A percentile compares a stretch with the other conserved stretches of the same genome.
phyloP scores from a whole-genome alignment of 2,329 filamentous ascomycete genomes.

The Grosmannia clavigera region DNA sequence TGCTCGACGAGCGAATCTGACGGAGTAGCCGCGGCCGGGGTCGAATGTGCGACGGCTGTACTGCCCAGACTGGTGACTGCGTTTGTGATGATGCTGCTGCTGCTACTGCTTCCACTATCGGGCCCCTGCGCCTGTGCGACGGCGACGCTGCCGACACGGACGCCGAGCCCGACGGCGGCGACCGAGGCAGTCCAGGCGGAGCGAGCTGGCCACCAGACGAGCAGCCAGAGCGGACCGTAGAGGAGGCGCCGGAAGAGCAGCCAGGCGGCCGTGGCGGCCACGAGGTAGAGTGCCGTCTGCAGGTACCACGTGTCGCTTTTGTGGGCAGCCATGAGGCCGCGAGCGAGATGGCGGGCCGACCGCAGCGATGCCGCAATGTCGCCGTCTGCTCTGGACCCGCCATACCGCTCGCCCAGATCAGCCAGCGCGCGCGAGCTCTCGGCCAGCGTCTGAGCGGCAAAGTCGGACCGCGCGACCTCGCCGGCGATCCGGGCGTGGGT shows the following conservation, averaged over 20 bases:
- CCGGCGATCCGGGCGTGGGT: slow-evolving; percentile 79
- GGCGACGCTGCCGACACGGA: slow-evolving; percentile 24
- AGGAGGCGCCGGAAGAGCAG: slow-evolving; percentile 72
- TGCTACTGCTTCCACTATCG: slow-evolving; percentile 8
- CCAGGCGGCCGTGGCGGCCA: slow-evolving; percentile 69
- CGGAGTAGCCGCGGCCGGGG: background rate
- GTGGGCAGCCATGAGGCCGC: slow-evolving; percentile 69
- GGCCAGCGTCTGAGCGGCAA: slow-evolving; percentile 77
- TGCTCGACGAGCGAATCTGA: slow-evolving; percentile 1
- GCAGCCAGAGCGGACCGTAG: slow-evolving; percentile 84
- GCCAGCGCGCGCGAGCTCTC: slow-evolving; percentile 75
- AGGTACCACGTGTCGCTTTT: slow-evolving; percentile 99
- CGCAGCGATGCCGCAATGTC: slow-evolving; percentile 66
- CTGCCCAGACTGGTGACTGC: background rate
- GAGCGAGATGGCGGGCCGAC: slow-evolving; percentile 62
- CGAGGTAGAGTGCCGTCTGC: slow-evolving; percentile 74
- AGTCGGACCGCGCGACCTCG: slow-evolving; percentile 76
- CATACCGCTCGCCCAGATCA: slow-evolving; percentile 71
- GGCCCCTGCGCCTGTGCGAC: slow-evolving; percentile 6
- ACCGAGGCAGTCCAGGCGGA: slow-evolving; percentile 51
- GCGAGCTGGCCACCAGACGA: slow-evolving; percentile 61
- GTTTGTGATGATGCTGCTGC: background rate
- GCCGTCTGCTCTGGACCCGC: slow-evolving; percentile 63
- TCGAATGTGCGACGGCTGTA: background rate
- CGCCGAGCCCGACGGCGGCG: slow-evolving; percentile 24